These are phyloP conservation scores for Alliaria petiolata DNA, from an alignment of 345 rosid genomes.

Conservation along the genomic window DNA sequence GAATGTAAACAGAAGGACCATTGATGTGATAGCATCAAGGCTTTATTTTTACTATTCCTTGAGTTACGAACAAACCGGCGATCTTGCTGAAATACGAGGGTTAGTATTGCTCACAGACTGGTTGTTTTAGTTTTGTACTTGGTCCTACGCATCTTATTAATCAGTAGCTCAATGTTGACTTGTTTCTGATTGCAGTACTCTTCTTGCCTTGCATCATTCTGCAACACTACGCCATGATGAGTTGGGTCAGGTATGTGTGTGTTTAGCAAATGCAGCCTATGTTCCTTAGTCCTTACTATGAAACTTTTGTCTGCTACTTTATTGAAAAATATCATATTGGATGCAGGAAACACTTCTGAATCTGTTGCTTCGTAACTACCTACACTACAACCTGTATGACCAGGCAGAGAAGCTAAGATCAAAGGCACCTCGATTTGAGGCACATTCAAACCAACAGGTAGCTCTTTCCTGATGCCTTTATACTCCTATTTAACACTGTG, in stretches of 20 bases:
- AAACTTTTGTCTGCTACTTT: conserved; percentile 12
- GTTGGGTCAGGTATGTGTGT: conserved; percentile 69
- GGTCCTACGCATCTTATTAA: not conserved
- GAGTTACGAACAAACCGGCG: conserved; percentile 78
- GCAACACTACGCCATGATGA: conserved; percentile 90
- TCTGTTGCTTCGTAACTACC: conserved; percentile 74
- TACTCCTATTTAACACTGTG: not conserved
- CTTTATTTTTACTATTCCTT: conserved; percentile 79
- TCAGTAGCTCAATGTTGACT: not conserved
- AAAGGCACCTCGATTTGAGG: conserved; percentile 94
- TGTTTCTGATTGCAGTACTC: conserved; percentile 41
- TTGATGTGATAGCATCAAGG: conserved; percentile 80
- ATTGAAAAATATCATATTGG: not conserved
- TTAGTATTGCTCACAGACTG: conserved; percentile 30
- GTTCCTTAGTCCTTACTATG: not conserved
- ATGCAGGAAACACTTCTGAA: conserved; percentile 90
- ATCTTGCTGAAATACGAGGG: conserved; percentile 87
- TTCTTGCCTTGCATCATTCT: conserved; percentile 78
- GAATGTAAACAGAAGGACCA: conserved; percentile 71
- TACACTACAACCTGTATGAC: conserved; percentile 82
- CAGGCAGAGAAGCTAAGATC: conserved; percentile 94
- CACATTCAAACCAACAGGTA: conserved; percentile 94
- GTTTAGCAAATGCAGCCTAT: not conserved
- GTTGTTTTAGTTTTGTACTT: conserved; percentile 7
- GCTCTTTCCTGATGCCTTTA: not conserved